Base-by-base conservation (phyloP, 2,329 filamentous ascomycete species). In the Neonectria ditissima region DNA sequence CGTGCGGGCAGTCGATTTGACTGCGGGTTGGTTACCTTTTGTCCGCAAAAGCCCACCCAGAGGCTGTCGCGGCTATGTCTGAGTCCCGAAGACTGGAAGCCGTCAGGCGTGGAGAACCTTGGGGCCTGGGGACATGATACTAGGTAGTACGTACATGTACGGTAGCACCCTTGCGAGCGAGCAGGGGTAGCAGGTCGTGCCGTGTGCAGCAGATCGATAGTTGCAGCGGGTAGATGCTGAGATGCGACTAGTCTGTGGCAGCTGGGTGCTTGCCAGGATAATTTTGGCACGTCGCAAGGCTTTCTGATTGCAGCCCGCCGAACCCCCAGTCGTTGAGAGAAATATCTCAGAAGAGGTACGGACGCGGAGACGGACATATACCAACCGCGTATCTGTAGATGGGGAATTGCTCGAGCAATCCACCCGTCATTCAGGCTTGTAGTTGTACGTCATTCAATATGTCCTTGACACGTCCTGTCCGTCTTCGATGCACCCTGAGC, bases 191-290 rank as follows among this genome's bases (percentile, higher is more conserved):
- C 66, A 47, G 16, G 34, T 9, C 18, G 37, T 18, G 37, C 37
- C 9, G 13, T 37, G 34, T 34, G 43, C 45, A 41, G 48, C 50
- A 62, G 59, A 66, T 67, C 57, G 63, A 71, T 71, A 68, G 68
- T 71, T 65, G 55, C 45, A 45, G 55, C 53, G 47, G 54, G 65
- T 67, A 65, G 60, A 62, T 62, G 55, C 57, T 44, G 58, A 65
- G 60, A 55, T 59, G 63, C 52, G 30, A 52, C 61, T 56, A 61
- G 55, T 47, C 55, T 67, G 65, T n/a, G n/a, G n/a, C n/a, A n/a
- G n/a, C n/a, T n/a, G n/a, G 47, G 28, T 55, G 48, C 61, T 48
- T 58, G 59, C 52, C 39, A 61, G 20, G 26, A 22, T 7, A 5
- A 13, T 32, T 48, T 44, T 54, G 41, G 48, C 24, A 55, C 51